Conservation (phyloP, 345 rosid species). For the Eucalyptus brandiana region DNA sequence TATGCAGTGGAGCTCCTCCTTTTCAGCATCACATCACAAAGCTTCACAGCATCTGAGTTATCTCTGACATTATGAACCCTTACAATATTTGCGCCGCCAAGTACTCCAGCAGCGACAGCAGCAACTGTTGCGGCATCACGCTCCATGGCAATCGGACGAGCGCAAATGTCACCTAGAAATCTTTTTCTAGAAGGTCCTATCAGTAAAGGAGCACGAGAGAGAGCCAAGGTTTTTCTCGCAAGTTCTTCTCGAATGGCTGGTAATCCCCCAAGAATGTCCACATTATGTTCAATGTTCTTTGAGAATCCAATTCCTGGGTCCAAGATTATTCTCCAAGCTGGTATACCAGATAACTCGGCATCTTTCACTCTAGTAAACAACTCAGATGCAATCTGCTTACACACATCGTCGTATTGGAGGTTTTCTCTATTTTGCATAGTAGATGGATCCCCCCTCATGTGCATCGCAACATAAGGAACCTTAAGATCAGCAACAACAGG, state of each 20-base stretch:
- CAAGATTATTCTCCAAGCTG: constrained; percentile 81
- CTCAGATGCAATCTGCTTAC: constrained; percentile 66
- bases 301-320: constrained; percentile 96
- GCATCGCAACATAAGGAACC: constrained; percentile 80
- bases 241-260: constrained; percentile 50
- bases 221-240: constrained; percentile 52
- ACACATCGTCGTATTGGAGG: constrained; percentile 52
- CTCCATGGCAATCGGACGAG: constrained; percentile 40
- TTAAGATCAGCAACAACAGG: constrained; percentile 48
- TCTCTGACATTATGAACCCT: constrained; percentile 80
- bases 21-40: constrained; percentile 69
- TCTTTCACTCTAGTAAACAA: constrained; percentile 36
- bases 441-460: constrained; percentile 91
- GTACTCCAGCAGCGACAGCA: constrained; percentile 46
- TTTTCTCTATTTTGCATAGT: constrained; percentile 78
- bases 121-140: constrained; percentile 90
- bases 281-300: constrained; percentile 54
- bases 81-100: constrained; percentile 80
- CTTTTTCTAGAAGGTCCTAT: constrained; percentile 85
- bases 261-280: constrained; percentile 55
- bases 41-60: constrained; percentile 62
- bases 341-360: constrained; percentile 73
- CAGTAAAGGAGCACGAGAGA: constrained; percentile 64
- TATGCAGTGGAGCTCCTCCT: background rate
- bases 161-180: constrained; percentile 76